Base-by-base conservation (phyloP, 2,329 filamentous ascomycete species). In the Curvularia hawaiiensis region DNA sequence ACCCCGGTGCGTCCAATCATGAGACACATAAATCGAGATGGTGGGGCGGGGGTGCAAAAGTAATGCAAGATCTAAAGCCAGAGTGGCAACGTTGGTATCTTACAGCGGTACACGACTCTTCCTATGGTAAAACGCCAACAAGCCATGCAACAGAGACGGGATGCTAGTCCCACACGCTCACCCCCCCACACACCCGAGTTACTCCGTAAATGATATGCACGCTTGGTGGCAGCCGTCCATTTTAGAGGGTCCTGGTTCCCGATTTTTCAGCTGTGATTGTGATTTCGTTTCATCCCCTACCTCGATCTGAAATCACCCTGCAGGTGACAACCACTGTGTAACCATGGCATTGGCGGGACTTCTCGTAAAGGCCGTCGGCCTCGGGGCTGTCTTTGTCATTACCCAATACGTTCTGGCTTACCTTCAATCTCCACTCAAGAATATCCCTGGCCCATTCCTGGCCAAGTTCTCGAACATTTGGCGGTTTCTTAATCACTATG, bases 381-480 rank as follows among this genome's bases (percentile, higher is more conserved):
- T 70, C 11, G 66, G 57, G 5, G 26, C 52, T 28, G 38, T 68
- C 39, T 46, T 64, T n/a, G 22, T 67, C 22, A 22, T 64, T 3
- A 45, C 59, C 38, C 66, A 63, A 57, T 68, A 67, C 33, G 44
- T 70, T 30, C 18, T 69, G 33, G 56, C 62, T 10, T 73, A 73
- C 49, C 53, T 70, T 8, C 56, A 56, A n/a, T 73, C 71, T 12
- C 70, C 71, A 4, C 61, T 75, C 44, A 74, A 68, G 47, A 63
- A 58, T 7, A 61, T 75, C 8, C 73, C 73, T 6, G 73, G 74
- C 4, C 74, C 74, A 0, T 66, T 71, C 49, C 35, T 72, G 10
- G 72, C 73, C 39, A 71, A 70, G 43, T 74, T 75, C 57, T 68
- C 71, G 3, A 58, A 75, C 54, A 47, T 70, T 30, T 75, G 71